Conservation (phyloP, 805 yeast species). For the Yamadazyma laniorum region DNA sequence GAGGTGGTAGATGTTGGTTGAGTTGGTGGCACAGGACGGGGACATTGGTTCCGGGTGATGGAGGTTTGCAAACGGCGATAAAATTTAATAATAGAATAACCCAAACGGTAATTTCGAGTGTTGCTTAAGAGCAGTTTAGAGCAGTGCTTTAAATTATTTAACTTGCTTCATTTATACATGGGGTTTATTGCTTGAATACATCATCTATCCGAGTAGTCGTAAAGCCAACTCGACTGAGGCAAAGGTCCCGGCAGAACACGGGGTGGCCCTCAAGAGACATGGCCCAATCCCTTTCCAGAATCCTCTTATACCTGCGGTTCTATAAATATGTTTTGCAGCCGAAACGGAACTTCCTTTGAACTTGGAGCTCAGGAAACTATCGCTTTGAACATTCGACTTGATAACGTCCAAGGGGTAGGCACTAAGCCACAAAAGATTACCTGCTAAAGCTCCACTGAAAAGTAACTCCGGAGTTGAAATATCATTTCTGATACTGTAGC, state of each 20-base stretch:
- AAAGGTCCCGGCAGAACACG: conserved; percentile 73
- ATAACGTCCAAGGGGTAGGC: conserved; percentile 55
- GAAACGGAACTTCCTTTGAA: conserved; percentile 39
- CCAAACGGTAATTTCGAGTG: too few relatives aligned
- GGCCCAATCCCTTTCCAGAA: conserved; percentile 66
- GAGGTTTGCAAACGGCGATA: too few relatives aligned
- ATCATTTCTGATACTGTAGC: conserved; percentile 42
- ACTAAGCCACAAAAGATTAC: conserved; percentile 63
- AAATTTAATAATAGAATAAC: too few relatives aligned
- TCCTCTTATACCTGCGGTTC: conserved; percentile 46
- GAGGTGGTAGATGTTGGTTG: too few relatives aligned
- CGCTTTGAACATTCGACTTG: conserved; percentile 54
- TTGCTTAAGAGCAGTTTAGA: too few relatives aligned
- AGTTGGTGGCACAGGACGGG: too few relatives aligned
- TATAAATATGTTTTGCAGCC: conserved; percentile 41
- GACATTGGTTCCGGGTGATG: too few relatives aligned
- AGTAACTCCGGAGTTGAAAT: conserved; percentile 56
- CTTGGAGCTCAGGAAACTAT: conserved; percentile 45
- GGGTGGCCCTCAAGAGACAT: conserved; percentile 57
- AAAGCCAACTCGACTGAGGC: conserved; percentile 71
- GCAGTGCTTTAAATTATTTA: too few relatives aligned
- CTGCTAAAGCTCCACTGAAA: conserved; percentile 61
- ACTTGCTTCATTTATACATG: too few relatives aligned
- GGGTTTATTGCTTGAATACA: not conserved
- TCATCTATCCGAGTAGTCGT: conserved; percentile 54